phyloP scores from a whole-genome alignment of 306 rosid genomes.

The Ceratonia siliqua region DNA sequence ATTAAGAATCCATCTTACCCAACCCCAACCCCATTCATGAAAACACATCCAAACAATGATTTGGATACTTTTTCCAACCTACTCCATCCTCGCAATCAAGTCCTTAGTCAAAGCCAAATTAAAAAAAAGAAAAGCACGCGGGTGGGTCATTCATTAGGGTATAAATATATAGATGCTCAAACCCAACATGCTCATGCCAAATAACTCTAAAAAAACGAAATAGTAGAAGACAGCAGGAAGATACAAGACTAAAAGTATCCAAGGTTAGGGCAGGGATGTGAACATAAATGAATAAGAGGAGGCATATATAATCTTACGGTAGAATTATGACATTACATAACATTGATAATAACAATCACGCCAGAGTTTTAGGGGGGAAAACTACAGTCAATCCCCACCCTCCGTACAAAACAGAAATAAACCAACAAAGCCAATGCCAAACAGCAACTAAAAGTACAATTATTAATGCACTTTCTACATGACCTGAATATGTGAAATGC shows the following conservation, averaged over 20 bases:
- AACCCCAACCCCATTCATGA: no score
- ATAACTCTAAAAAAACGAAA: not conserved
- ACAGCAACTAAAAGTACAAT: slow-evolving; percentile 23
- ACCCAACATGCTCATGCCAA: not conserved
- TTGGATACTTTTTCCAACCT: no score
- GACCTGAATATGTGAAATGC: slow-evolving; percentile 30
- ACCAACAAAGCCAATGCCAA: slow-evolving; percentile 20
- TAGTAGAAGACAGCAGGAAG: not conserved
- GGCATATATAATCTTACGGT: not conserved
- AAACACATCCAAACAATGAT: no score
- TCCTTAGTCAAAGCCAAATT: no score
- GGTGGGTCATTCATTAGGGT: no score
- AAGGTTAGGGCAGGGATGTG: not conserved
- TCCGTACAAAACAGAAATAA: slow-evolving; percentile 23
- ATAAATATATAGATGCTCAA: no score
- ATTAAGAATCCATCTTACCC: no score
- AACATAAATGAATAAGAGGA: not conserved
- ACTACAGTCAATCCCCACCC: slow-evolving; percentile 19
- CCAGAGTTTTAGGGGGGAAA: not conserved
- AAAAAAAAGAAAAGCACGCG: no score
- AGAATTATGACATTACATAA: not conserved
- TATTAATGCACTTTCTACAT: slow-evolving; percentile 31
- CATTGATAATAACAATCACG: slow-evolving; percentile 17
- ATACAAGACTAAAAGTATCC: not conserved
- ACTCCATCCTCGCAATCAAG: no score